phyloP scores from a whole-genome alignment of 352 stramenopile species.

The Phytophthora pistaciae region DNA sequence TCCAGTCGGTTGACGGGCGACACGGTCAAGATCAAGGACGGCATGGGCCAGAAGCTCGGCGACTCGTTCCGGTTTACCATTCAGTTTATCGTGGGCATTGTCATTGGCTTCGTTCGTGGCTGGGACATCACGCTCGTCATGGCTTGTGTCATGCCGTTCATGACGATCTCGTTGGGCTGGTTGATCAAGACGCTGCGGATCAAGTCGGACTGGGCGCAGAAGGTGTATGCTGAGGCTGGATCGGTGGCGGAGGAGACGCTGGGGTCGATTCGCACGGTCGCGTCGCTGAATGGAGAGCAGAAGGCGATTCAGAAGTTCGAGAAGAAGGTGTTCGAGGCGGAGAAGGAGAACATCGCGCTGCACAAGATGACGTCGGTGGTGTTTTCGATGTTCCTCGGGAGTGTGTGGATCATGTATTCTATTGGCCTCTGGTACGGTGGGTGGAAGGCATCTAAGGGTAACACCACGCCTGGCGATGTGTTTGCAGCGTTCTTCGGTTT shows the following conservation, averaged over 20 bases:
- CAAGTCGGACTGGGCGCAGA: slow-evolving; percentile 38
- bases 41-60: slow-evolving; percentile 51
- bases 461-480: slow-evolving; percentile 45
- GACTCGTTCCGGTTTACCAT: slow-evolving; percentile 42
- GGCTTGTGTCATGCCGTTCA: slow-evolving; percentile 42
- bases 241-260: slow-evolving; percentile 56
- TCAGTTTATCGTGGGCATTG: slow-evolving; percentile 46
- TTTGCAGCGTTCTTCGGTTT: slow-evolving; percentile 64
- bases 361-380: slow-evolving; percentile 45
- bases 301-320: slow-evolving; percentile 50
- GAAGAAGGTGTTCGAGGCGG: slow-evolving; percentile 34
- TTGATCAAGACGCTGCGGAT: slow-evolving; percentile 38
- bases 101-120: slow-evolving; percentile 48
- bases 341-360: slow-evolving; percentile 49
- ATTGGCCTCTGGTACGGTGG: slow-evolving; percentile 67
- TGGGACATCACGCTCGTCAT: slow-evolving; percentile 60
- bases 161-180: slow-evolving; percentile 37
- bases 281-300: slow-evolving; percentile 49
- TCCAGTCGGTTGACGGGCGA: slow-evolving; percentile 39
- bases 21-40: slow-evolving; percentile 55
- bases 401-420: slow-evolving; percentile 56
- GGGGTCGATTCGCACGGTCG: slow-evolving; percentile 51
- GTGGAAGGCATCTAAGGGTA: slow-evolving; percentile 42
- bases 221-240: slow-evolving; percentile 54
- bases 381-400: slow-evolving; percentile 47